Conservation (phyloP, 306 rosid species). For the Phaseolus lunatus region DNA sequence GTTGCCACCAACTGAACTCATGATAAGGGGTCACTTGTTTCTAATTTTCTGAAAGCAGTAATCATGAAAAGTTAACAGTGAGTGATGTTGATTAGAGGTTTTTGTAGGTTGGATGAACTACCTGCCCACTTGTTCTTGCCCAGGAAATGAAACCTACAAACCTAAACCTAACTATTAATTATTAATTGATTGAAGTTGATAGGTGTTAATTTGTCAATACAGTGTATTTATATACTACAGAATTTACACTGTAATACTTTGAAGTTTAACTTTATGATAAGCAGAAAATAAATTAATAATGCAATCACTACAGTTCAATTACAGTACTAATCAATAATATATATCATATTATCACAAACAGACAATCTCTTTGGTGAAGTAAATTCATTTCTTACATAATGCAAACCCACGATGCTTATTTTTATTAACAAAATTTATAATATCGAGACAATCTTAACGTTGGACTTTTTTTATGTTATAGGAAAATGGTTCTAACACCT, state of each 20-base stretch:
- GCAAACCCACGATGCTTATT: not conserved
- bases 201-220: not conserved
- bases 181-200: not conserved
- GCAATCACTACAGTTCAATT: not conserved
- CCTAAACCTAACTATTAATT: not conserved
- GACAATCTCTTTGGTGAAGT: not conserved
- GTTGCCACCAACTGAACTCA: conserved; percentile 23
- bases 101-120: not conserved
- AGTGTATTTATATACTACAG: not conserved
- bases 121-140: not conserved
- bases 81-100: not conserved
- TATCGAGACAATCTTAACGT: not conserved
- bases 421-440: not conserved
- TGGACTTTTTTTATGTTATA: too few species aligned
- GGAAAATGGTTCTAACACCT: not conserved
- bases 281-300: not conserved
- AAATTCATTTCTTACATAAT: not conserved
- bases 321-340: not conserved
- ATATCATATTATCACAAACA: not conserved
- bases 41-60: not conserved
- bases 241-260: not conserved
- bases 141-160: not conserved
- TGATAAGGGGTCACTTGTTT: not conserved
- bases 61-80: not conserved
- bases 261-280: not conserved